A percentile compares a stretch with the other conserved stretches of the same genome.
These are phyloP conservation scores for Tanacetum coccineum DNA, from an alignment of 129 eudicot species.

Conservation along the genomic window DNA sequence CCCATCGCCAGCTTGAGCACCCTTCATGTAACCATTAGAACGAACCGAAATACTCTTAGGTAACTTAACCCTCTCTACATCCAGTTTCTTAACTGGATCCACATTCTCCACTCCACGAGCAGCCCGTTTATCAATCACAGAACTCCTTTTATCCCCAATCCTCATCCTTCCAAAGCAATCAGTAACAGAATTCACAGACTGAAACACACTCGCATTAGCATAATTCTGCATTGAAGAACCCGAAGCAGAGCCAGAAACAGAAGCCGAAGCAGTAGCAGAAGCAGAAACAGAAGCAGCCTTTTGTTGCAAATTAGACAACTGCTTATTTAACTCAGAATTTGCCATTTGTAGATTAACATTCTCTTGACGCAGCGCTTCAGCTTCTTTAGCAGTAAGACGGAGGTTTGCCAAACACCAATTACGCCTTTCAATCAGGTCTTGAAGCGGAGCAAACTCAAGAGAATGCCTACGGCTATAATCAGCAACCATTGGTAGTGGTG, in stretches of 20 bases:
- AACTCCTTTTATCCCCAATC: slow-evolving; percentile 31
- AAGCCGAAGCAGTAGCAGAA: slow-evolving; percentile 15
- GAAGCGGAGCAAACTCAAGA: slow-evolving; percentile 40
- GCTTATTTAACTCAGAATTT: slow-evolving; percentile 54
- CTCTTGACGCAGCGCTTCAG: slow-evolving; percentile 81
- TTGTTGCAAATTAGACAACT: slow-evolving; percentile 38
- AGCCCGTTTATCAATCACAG: slow-evolving; percentile 27
- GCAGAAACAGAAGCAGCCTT: slow-evolving; percentile 23
- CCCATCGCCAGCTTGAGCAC: slow-evolving; percentile 35
- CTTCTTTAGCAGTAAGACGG: slow-evolving; percentile 46
- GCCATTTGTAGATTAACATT: slow-evolving; percentile 67
- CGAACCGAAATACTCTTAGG: slow-evolving; percentile 92
- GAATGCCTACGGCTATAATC: slow-evolving; percentile 28
- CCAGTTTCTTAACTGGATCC: slow-evolving; percentile 34
- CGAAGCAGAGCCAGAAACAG: slow-evolving; percentile 17
- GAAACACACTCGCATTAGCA: slow-evolving; percentile 19
- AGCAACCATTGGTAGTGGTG: slow-evolving; percentile 23
- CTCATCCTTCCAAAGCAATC: slow-evolving; percentile 40
- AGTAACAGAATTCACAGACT: slow-evolving; percentile 18
- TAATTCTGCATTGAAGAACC: slow-evolving; percentile 23
- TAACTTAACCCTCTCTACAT: slow-evolving; percentile 51
- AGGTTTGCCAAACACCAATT: slow-evolving; percentile 54
- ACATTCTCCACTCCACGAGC: slow-evolving; percentile 46
- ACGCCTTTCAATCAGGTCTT: slow-evolving; percentile 55
- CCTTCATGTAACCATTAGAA: slow-evolving; percentile 72